phyloP scores from a whole-genome alignment of 495 filamentous ascomycete species.

The Penicillium parvum region DNA sequence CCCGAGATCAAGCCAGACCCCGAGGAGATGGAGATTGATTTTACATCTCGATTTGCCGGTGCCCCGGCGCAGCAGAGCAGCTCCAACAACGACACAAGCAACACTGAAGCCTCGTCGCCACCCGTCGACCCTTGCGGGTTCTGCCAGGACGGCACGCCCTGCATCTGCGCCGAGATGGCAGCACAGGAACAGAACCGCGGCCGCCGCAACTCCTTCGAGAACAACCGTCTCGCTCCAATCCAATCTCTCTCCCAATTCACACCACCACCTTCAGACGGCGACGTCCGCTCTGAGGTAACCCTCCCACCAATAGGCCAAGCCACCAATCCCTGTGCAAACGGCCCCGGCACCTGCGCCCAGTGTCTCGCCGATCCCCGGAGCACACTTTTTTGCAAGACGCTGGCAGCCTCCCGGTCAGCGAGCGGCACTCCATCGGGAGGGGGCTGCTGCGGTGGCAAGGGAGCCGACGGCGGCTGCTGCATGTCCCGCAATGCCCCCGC shows the following conservation, averaged over 20 bases:
- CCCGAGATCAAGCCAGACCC: conserved; percentile 48
- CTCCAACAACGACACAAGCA: conserved; percentile 26
- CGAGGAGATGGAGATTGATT: conserved; percentile 70
- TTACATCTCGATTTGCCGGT: conserved; percentile 60
- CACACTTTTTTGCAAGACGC: conserved; percentile 79
- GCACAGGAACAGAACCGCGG: conserved; percentile 41
- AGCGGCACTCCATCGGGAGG: conserved; percentile 41
- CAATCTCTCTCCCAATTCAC: conserved; percentile 56
- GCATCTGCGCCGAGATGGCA: conserved; percentile 74
- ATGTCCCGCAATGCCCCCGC: conserved; percentile 32
- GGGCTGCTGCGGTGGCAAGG: conserved; percentile 51
- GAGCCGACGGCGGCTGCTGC: conserved; percentile 51
- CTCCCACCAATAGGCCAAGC: conserved; percentile 40
- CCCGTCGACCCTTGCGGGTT: conserved; percentile 75
- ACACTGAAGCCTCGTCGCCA: conserved; percentile 33
- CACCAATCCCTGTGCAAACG: conserved; percentile 57
- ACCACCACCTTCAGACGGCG: conserved; percentile 64
- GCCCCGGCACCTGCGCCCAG: conserved; percentile 76
- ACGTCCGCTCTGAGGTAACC: conserved; percentile 47
- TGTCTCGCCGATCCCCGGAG: conserved; percentile 74
- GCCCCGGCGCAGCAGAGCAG: conserved; percentile 25
- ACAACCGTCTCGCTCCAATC: conserved; percentile 46
- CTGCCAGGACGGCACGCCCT: conserved; percentile 78
- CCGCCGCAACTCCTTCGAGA: conserved; percentile 31
- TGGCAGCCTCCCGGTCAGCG: conserved; percentile 60